These are phyloP conservation scores for Thelonectria rubi DNA, from an alignment of 2,329 filamentous ascomycete genomes.

Conservation along the genomic window DNA sequence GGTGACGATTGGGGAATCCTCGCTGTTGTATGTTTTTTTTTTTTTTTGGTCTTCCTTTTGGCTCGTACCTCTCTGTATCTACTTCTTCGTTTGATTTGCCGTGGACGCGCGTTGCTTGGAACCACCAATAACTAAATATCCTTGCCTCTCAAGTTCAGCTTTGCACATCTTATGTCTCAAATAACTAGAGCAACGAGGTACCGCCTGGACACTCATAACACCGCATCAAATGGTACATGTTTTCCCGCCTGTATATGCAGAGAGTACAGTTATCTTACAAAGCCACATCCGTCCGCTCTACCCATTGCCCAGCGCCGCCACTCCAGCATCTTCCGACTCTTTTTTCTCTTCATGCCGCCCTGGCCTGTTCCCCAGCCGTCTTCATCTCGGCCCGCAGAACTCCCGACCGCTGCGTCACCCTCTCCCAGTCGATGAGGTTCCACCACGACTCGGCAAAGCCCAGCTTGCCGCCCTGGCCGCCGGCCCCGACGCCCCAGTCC, in stretches of 20 bases:
- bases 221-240: slow-evolving; percentile 43
- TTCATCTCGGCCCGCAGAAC: slow-evolving; percentile 49
- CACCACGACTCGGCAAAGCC: slow-evolving; percentile 85
- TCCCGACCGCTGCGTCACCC: slow-evolving; percentile 62
- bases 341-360: slow-evolving; percentile 5
- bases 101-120: no score
- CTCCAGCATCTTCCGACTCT: slow-evolving; percentile 14
- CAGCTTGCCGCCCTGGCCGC: slow-evolving; percentile 76
- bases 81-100: no score
- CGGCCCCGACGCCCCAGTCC: slow-evolving; percentile 72
- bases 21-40: no score
- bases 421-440: slow-evolving; percentile 85
- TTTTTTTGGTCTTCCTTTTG: no score
- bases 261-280: slow-evolving; percentile 46
- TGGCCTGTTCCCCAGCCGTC: slow-evolving; percentile 29
- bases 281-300: slow-evolving; percentile 29
- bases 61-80: no score
- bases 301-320: slow-evolving; percentile 30
- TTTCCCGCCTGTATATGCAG: slow-evolving; percentile 43
- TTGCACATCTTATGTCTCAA: no score
- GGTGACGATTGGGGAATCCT: no score
- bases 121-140: no score
- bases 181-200: slow-evolving; percentile 2
- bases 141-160: no score
- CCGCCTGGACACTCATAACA: slow-evolving; percentile 14